phyloP scores from a whole-genome alignment of 805 yeast species.

The Myxozyma nipponensis region DNA sequence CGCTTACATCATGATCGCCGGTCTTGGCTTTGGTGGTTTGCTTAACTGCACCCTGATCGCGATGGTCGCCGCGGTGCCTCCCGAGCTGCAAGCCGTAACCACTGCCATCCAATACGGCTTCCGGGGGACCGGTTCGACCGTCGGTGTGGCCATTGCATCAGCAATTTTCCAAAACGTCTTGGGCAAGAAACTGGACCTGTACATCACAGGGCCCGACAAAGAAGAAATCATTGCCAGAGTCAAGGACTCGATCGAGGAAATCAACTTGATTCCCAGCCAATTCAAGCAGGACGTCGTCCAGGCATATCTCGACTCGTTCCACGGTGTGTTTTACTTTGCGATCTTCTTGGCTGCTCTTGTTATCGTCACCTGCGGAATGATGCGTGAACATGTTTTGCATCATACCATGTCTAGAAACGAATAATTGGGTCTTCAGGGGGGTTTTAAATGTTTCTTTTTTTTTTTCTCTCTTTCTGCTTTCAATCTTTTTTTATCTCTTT shows the following conservation, averaged over 20 bases:
- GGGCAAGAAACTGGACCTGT: constrained; percentile 25
- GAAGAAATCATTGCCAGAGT: constrained; percentile 22
- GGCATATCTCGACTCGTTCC: constrained; percentile 25
- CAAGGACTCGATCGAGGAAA: constrained; percentile 23
- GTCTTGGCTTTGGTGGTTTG: constrained; percentile 53
- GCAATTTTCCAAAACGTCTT: constrained; percentile 52
- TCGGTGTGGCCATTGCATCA: constrained; percentile 59
- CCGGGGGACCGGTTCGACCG: constrained; percentile 65
- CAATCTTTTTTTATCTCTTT: no score
- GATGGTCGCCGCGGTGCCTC: constrained; percentile 59
- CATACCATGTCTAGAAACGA: neutral
- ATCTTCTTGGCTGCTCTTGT: constrained; percentile 19
- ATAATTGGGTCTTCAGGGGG: no score
- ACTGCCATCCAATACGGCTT: constrained; percentile 75
- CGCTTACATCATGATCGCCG: constrained; percentile 44
- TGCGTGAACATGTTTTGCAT: constrained; percentile 22
- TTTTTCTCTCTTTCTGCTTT: neutral
- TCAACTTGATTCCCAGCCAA: constrained; percentile 13
- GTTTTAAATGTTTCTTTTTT: no score
- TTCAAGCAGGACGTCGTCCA: constrained; percentile 17
- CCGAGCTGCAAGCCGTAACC: constrained; percentile 61
- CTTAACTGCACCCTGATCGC: constrained; percentile 59
- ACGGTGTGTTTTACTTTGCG: constrained; percentile 23
- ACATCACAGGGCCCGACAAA: constrained; percentile 18
- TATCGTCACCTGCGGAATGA: constrained; percentile 20